Conservation (phyloP, 805 yeast species). For the Phaffomyces opuntiae region DNA sequence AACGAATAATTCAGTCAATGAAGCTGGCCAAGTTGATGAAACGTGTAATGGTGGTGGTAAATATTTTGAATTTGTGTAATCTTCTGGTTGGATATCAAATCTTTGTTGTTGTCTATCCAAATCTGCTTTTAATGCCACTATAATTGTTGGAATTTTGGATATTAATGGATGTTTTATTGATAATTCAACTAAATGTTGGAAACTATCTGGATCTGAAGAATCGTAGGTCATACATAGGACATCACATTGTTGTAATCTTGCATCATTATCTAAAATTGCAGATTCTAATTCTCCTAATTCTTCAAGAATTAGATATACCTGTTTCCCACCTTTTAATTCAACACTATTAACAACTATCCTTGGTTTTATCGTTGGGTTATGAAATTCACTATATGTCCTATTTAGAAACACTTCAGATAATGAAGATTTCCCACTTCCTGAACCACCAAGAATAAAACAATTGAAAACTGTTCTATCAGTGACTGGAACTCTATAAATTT, state of each 20-base stretch:
- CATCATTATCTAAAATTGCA: constrained; percentile 66
- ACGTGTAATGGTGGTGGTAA: constrained; percentile 85
- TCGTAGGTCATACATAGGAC: constrained; percentile 87
- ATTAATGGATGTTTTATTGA: constrained; percentile 50
- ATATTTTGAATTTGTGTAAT: constrained; percentile 57
- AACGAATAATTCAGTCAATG: constrained; percentile 75
- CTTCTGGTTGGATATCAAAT: constrained; percentile 79
- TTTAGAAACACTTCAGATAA: constrained; percentile 76
- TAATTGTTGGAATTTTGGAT: constrained; percentile 70
- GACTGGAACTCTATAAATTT: constrained; percentile 58
- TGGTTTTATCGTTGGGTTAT: constrained; percentile 79
- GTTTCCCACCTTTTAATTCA: constrained; percentile 91
- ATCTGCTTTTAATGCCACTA: constrained; percentile 93
- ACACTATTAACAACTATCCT: constrained; percentile 85
- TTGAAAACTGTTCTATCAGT: constrained; percentile 87
- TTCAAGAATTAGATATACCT: constrained; percentile 84
- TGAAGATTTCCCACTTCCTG: constrained; percentile 83
- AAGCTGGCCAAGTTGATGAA: constrained; percentile 83
- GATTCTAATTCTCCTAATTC: constrained; percentile 85
- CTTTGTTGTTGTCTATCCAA: constrained; percentile 93
- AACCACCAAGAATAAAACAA: constrained; percentile 81
- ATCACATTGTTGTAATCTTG: constrained; percentile 77
- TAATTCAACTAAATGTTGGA: constrained; percentile 72
- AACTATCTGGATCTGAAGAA: constrained; percentile 93
- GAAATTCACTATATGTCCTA: constrained; percentile 59